Evolutionary conservation across 2,329 filamentous ascomycete genomes (phyloP).

Genomic region (Myrmaecium sp.): DNA sequence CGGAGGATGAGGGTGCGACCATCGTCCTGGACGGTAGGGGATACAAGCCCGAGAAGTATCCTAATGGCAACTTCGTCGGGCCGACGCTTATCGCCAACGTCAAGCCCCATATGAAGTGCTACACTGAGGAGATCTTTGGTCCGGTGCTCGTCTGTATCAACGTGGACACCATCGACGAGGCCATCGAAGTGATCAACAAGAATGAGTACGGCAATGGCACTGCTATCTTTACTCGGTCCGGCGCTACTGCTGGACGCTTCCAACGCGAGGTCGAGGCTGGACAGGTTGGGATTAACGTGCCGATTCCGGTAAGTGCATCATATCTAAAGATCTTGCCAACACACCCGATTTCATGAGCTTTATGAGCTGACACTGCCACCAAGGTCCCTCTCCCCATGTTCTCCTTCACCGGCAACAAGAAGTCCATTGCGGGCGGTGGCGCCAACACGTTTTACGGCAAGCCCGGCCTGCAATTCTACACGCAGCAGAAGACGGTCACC

Average conservation of each 20-base stretch:
- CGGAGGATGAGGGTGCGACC: conserved; percentile 64
- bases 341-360: conserved; percentile 5
- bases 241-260: conserved; percentile 61
- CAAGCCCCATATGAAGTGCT: conserved; percentile 66
- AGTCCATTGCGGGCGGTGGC: conserved; percentile 78
- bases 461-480: conserved; percentile 87
- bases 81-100: conserved; percentile 74
- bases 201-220: conserved; percentile 81
- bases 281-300: conserved; percentile 74
- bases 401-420: conserved; percentile 56
- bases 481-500: conserved; percentile 94
- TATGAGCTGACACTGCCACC: conserved; percentile 8
- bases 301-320: conserved; percentile 28
- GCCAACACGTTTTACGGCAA: conserved; percentile 91
- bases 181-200: conserved; percentile 63
- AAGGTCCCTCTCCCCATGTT: conserved; percentile 40
- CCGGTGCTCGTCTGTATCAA: conserved; percentile 71
- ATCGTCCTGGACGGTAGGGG: conserved; percentile 70
- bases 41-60: conserved; percentile 59
- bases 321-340: not conserved
- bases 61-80: conserved; percentile 67
- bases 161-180: conserved; percentile 61
- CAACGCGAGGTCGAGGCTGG: conserved; percentile 68
- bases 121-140: conserved; percentile 72
- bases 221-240: conserved; percentile 68